phyloP scores from a whole-genome alignment of 495 filamentous ascomycete species.

The Penicillium steckii region DNA sequence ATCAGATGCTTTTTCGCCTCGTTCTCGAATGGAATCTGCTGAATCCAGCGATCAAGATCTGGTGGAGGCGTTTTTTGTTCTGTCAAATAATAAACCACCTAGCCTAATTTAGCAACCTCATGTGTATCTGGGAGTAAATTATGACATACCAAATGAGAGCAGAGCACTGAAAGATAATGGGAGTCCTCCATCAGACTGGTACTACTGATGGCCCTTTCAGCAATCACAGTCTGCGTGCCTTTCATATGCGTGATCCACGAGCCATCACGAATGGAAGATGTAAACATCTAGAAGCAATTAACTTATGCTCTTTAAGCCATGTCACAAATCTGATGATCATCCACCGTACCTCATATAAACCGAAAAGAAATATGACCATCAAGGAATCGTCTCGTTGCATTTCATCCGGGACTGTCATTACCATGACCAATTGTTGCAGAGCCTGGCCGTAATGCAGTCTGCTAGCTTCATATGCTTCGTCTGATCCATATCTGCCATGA shows the following conservation, averaged over 20 bases:
- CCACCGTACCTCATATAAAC: slow-evolving; percentile 15
- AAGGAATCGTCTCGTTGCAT: slow-evolving; percentile 9
- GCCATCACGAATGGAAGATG: slow-evolving; percentile 10
- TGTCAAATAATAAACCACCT: slow-evolving; percentile 7
- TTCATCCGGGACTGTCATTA: slow-evolving; percentile 3
- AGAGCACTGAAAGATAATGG: slow-evolving; percentile 5
- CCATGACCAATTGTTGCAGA: slow-evolving; percentile 4
- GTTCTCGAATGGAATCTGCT: slow-evolving; percentile 8
- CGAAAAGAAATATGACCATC: slow-evolving; percentile 13
- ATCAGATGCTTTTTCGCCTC: slow-evolving; percentile 1
- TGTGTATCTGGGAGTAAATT: neutral
- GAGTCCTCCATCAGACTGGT: slow-evolving; percentile 2
- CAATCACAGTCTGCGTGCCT: slow-evolving; percentile 13
- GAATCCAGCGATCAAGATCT: slow-evolving; percentile 2
- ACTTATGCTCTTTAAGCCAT: neutral
- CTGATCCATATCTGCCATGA: slow-evolving; percentile 6
- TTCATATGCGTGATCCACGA: slow-evolving; percentile 14
- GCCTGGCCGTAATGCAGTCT: slow-evolving; percentile 6
- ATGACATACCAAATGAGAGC: slow-evolving; percentile 9
- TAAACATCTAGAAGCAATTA: slow-evolving; percentile 2
- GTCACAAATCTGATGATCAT: neutral
- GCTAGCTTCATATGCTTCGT: slow-evolving; percentile 8
- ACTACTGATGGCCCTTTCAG: slow-evolving; percentile 4
- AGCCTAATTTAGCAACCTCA: neutral
- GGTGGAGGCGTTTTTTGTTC: neutral